These are phyloP conservation scores for Debaryomycetaceae sp. DNA, from an alignment of 1,139 yeast genomes.

Conservation along the genomic window DNA sequence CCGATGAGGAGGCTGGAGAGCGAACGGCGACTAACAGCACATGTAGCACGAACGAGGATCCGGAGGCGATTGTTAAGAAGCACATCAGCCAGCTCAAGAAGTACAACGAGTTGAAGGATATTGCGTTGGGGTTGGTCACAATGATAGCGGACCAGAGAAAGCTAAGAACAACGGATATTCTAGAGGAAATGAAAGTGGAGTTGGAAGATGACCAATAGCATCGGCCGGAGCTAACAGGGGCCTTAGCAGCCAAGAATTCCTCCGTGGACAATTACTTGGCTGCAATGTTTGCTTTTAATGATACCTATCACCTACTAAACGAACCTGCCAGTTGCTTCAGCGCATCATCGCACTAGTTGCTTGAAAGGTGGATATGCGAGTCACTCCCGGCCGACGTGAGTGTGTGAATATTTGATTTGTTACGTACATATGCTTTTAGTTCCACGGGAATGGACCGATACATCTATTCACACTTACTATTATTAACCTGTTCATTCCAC, in stretches of 20 bases:
- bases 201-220: constrained; percentile 10
- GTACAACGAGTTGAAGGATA: constrained; percentile 50
- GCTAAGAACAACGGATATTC: constrained; percentile 37
- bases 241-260: too few species aligned
- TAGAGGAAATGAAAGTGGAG: constrained; percentile 31
- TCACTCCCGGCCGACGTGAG: too few species aligned
- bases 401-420: too few species aligned
- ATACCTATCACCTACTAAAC: background rate
- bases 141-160: constrained; percentile 50
- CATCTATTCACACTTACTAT: too few species aligned
- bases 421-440: too few species aligned
- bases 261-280: background rate
- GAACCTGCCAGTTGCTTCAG: too few species aligned
- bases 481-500: too few species aligned
- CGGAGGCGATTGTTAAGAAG: constrained; percentile 35
- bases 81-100: constrained; percentile 42
- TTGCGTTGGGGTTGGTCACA: constrained; percentile 46
- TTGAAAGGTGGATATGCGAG: too few species aligned
- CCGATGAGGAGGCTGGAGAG: background rate
- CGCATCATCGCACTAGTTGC: too few species aligned
- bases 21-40: constrained; percentile 5
- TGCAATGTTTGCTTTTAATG: background rate
- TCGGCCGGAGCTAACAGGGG: background rate
- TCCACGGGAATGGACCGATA: too few species aligned
- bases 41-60: constrained; percentile 19